phyloP scores from a whole-genome alignment of 1,284 basidiomycete genomes.

The Cryptococcus sp. region DNA sequence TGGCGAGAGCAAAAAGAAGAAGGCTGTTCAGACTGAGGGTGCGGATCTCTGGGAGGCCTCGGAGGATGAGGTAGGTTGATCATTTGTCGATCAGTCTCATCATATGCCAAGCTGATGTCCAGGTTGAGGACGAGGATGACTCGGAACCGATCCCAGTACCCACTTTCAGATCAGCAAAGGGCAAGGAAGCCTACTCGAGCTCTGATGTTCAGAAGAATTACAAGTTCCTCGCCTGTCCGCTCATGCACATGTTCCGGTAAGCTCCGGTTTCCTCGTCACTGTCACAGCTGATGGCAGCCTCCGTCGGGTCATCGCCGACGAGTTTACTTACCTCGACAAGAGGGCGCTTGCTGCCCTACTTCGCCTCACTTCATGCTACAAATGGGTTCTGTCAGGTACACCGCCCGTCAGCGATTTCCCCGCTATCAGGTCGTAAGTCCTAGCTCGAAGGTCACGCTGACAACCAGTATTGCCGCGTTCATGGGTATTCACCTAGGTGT shows the following conservation, averaged over 20 bases:
- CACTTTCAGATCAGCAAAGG: conserved; percentile 24
- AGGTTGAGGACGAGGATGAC: conserved; percentile 23
- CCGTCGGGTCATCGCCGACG: conserved; percentile 82
- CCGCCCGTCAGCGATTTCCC: conserved; percentile 89
- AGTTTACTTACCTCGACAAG: conserved; percentile 88
- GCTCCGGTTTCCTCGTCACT: not conserved
- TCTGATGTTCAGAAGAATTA: conserved; percentile 65
- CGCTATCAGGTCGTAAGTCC: conserved; percentile 68
- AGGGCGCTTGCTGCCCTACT: conserved; percentile 74
- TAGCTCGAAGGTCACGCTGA: not conserved
- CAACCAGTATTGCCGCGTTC: conserved; percentile 66
- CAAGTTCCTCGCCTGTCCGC: conserved; percentile 72
- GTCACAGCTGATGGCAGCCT: conserved; percentile 49
- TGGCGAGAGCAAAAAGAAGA: conserved; percentile 45
- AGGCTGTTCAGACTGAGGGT: conserved; percentile 38
- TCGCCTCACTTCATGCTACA: conserved; percentile 68
- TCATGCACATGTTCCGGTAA: conserved; percentile 81
- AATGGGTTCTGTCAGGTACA: conserved; percentile 95
- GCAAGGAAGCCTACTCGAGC: conserved; percentile 46
- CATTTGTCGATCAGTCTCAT: not conserved
- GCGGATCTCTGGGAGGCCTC: conserved; percentile 39
- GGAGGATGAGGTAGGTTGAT: conserved; percentile 50
- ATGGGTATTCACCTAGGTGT: conserved; percentile 81
- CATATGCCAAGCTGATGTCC: not conserved
- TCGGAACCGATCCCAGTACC: conserved; percentile 21